Evolutionary conservation across 768 basidiomycete genomes (phyloP).

Genomic region (Cyclocybe cylindracea): DNA sequence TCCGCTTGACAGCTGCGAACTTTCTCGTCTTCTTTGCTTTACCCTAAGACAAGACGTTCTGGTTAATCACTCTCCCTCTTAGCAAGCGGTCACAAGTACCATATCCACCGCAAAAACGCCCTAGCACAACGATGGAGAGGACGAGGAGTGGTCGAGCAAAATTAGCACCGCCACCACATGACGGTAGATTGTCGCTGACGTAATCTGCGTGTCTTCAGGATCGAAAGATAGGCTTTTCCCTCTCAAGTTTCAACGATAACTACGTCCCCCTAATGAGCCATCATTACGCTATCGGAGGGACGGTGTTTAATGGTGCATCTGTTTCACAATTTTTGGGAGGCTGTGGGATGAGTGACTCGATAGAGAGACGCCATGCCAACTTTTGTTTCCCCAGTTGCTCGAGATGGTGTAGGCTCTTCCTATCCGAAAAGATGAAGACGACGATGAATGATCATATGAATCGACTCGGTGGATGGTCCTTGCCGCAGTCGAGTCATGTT

Average conservation of each 20-base stretch:
- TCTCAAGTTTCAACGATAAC: not conserved
- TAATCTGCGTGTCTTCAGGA: slow-evolving; percentile 19
- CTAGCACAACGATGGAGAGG: not conserved
- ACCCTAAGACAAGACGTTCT: slow-evolving; percentile 46
- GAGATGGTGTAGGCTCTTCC: too few species aligned
- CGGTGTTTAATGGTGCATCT: slow-evolving; percentile 2
- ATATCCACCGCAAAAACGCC: slow-evolving; percentile 3
- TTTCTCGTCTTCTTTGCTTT: slow-evolving; percentile 94
- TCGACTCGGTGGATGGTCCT: too few species aligned
- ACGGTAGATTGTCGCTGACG: slow-evolving; percentile 7
- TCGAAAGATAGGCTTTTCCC: not conserved
- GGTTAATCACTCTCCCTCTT: not conserved
- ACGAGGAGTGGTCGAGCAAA: slow-evolving; percentile 9
- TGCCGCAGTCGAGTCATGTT: too few species aligned
- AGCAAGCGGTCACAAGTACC: slow-evolving; percentile 6
- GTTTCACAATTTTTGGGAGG: slow-evolving; percentile 16
- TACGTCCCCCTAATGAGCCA: not conserved
- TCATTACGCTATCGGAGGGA: not conserved
- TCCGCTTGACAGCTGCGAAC: slow-evolving; percentile 91
- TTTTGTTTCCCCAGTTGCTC: too few species aligned
- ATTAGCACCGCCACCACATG: slow-evolving; percentile 22
- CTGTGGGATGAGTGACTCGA: slow-evolving; percentile 6
- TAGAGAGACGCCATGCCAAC: not conserved
- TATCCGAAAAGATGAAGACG: not conserved
- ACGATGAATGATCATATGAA: too few species aligned